phyloP scores from a whole-genome alignment of 2,329 filamentous ascomycete genomes.

The Neonectria magnoliae region DNA sequence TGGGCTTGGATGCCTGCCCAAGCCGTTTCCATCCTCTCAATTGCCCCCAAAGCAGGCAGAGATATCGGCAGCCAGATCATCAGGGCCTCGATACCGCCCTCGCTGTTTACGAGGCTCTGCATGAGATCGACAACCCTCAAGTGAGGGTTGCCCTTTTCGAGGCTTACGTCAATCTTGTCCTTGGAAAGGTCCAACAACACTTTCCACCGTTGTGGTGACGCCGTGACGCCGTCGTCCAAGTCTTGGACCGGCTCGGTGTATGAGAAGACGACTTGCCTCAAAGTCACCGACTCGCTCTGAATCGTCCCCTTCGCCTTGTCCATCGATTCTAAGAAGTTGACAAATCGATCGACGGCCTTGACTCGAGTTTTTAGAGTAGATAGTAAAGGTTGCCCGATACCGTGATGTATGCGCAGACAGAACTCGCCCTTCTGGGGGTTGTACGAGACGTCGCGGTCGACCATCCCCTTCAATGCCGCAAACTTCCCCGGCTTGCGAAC shows the following conservation, averaged over 20 bases:
- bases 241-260: slow-evolving; percentile 59
- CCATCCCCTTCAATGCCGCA: slow-evolving; percentile 61
- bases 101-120: slow-evolving; percentile 65
- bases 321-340: slow-evolving; percentile 75
- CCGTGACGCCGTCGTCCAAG: neutral
- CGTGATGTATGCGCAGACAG: slow-evolving; percentile 66
- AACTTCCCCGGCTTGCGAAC: slow-evolving; percentile 66
- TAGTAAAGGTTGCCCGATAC: slow-evolving; percentile 68
- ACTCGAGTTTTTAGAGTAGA: slow-evolving; percentile 68
- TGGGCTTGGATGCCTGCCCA: slow-evolving; percentile 57
- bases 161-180: slow-evolving; percentile 64
- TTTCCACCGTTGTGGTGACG: slow-evolving; percentile 52
- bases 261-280: slow-evolving; percentile 73
- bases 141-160: slow-evolving; percentile 74
- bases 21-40: slow-evolving; percentile 68
- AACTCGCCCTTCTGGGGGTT: slow-evolving; percentile 69
- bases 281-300: slow-evolving; percentile 66
- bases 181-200: slow-evolving; percentile 68
- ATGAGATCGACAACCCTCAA: slow-evolving; percentile 69
- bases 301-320: slow-evolving; percentile 65
- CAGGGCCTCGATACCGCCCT: slow-evolving; percentile 61
- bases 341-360: slow-evolving; percentile 74
- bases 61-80: slow-evolving; percentile 67
- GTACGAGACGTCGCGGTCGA: slow-evolving; percentile 72
- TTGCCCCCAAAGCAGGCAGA: slow-evolving; percentile 70